Base-by-base conservation (phyloP, 176 grass and related monocot species). In the Zea luxurians region DNA sequence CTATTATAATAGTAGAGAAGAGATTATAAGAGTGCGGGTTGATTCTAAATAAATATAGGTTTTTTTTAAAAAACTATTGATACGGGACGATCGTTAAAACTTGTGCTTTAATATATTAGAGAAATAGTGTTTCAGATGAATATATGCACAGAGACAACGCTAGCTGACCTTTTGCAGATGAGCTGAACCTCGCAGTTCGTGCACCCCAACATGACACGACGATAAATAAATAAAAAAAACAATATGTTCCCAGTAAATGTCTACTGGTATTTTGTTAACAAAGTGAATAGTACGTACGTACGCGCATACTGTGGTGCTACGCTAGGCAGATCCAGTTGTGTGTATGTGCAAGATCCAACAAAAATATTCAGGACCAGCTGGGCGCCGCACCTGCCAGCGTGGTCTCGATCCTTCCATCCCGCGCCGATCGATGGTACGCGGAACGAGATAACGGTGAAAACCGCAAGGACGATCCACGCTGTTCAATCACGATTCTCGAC, bases 341-440 rank as follows among this genome's bases (percentile, higher is more conserved):
- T 27, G 70, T 44, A 58, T 58, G 68, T 71, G 42, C 77, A 61
- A 85, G 82, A 89, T 89, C 82, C 78, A 85, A 85, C 82, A 67
- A 76, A 65, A 76, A 65, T 65, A 71, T 75, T 71, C 71, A 76
- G 71, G 76, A 80, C 62, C 61, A 36, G 62, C 61, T 47, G 75
- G 27, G 48, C 27, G 27, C 27, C 27, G 27, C 27, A 27, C 27
- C 27, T 27, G 27, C 27, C 27, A 27, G 27, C 27, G 27, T 27
- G 27, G 27, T 27, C 27, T 27, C 27, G 27, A 27, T 27, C 27
- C 27, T 27, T 27, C 27, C 27, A 27, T 27, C 27, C 27, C 27
- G 27, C 27, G 27, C 27, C 27, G 27, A 27, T 41, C n/a, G 18
- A 59, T 60, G 10, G 59, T 37, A 10, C 35, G 34, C 9, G 3